These are phyloP conservation scores for Saturnispora dispora DNA, from an alignment of 805 yeast genomes.

Conservation along the genomic window DNA sequence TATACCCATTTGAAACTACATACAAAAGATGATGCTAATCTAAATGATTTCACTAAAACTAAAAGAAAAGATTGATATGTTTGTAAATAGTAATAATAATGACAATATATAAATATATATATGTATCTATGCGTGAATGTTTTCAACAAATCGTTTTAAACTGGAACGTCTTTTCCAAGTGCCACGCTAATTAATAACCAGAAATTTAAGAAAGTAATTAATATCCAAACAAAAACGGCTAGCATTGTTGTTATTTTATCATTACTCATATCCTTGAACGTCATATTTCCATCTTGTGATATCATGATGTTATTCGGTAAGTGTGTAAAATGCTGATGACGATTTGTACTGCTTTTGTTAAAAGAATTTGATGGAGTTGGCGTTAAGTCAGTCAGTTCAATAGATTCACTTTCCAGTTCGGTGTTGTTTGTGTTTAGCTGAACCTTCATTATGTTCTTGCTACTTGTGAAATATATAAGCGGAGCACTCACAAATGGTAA, in stretches of 20 bases:
- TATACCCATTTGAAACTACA: no score
- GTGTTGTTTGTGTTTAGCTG: constrained; percentile 9
- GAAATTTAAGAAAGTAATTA: constrained; percentile 61
- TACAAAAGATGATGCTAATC: no score
- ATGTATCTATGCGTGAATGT: background rate
- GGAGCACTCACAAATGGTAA: constrained; percentile 88
- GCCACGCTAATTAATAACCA: constrained; percentile 45
- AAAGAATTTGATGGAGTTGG: background rate
- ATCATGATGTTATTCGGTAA: constrained; percentile 1
- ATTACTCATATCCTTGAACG: constrained; percentile 60
- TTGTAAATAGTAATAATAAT: background rate
- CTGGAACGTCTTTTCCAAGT: constrained; percentile 27
- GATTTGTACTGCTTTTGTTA: background rate
- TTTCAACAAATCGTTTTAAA: background rate
- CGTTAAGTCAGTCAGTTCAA: background rate
- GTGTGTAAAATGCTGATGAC: background rate
- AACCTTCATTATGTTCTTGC: constrained; percentile 34
- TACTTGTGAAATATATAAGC: constrained; percentile 69
- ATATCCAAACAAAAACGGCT: constrained; percentile 59
- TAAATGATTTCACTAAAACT: background rate
- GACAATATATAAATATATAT: background rate
- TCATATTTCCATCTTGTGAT: constrained; percentile 5
- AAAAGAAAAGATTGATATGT: background rate
- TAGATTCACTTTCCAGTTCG: background rate
- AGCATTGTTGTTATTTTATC: constrained; percentile 42